Evolutionary conservation across 306 rosid species (phyloP).

Genomic region (Benincasa hispida): DNA sequence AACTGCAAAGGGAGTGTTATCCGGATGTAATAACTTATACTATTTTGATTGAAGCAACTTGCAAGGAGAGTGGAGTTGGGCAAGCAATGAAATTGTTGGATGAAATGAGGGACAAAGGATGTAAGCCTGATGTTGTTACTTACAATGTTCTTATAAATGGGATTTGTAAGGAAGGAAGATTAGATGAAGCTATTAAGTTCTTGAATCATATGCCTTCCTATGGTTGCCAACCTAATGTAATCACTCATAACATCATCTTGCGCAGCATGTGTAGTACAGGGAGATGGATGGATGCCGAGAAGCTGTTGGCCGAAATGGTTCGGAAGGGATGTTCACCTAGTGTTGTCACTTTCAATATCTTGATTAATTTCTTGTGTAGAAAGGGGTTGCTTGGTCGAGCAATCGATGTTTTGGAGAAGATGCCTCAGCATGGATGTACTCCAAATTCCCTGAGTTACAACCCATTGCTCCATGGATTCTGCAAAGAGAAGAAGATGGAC

Average conservation of each 20-base stretch:
- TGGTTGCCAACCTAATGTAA: constrained; percentile 73
- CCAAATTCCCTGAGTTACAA: constrained; percentile 94
- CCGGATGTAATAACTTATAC: constrained; percentile 91
- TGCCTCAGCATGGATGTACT: constrained; percentile 73
- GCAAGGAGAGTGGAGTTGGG: constrained; percentile 75
- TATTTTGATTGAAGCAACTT: constrained; percentile 85
- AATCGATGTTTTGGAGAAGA: constrained; percentile 72
- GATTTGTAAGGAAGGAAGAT: constrained; percentile 81
- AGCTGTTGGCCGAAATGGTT: constrained; percentile 60
- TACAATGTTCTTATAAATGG: constrained; percentile 82
- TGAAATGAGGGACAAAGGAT: constrained; percentile 73
- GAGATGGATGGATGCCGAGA: constrained; percentile 95
- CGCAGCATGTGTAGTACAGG: constrained; percentile 90
- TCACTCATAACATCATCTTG: constrained; percentile 67
- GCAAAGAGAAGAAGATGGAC: constrained; percentile 83
- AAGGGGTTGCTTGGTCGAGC: constrained; percentile 82
- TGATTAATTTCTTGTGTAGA: constrained; percentile 83
- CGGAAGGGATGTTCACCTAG: constrained; percentile 83
- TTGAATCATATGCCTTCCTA: constrained; percentile 42
- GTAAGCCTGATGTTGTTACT: constrained; percentile 88
- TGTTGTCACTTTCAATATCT: constrained; percentile 93
- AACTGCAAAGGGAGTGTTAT: constrained; percentile 61
- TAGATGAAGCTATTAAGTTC: constrained; percentile 74
- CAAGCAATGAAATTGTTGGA: constrained; percentile 83
- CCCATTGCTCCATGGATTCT: constrained; percentile 89